These are phyloP conservation scores for Leccinum subrobustum DNA, from an alignment of 1,284 basidiomycete species.

Conservation along the genomic window DNA sequence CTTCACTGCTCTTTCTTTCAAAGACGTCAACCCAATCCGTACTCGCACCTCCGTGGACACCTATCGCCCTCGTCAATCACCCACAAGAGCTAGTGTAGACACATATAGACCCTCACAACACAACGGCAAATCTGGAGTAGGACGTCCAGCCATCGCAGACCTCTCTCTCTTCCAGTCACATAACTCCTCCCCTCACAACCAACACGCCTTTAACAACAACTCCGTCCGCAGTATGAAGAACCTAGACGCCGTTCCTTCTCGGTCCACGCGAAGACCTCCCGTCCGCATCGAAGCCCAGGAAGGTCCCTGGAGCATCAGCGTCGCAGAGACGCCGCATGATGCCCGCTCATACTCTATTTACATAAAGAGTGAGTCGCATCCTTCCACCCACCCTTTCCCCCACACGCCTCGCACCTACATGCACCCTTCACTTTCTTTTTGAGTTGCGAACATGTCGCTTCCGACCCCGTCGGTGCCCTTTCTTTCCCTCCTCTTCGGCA, in stretches of 20 bases:
- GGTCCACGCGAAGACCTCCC: conserved; percentile 37
- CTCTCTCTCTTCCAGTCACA: conserved; percentile 38
- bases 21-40: conserved; percentile 28
- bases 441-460: conserved; percentile 23
- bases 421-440: conserved; percentile 24
- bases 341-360: conserved; percentile 62
- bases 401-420: conserved; percentile 21
- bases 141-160: conserved; percentile 37
- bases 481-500: conserved; percentile 12
- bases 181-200: conserved; percentile 28
- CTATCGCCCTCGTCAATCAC: conserved; percentile 25
- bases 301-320: conserved; percentile 72
- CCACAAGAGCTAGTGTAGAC: conserved; percentile 35
- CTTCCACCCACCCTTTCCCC: conserved; percentile 28
- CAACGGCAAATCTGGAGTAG: conserved; percentile 29
- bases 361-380: conserved; percentile 59
- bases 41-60: conserved; percentile 31
- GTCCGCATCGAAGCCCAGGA: conserved; percentile 60
- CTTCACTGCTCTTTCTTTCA: conserved; percentile 34
- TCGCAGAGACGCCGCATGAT: conserved; percentile 67
- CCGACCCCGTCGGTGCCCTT: conserved; percentile 28
- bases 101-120: conserved; percentile 26
- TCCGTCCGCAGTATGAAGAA: conserved; percentile 38
- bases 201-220: conserved; percentile 33
- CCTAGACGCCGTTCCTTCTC: conserved; percentile 36